A percentile compares a stretch with the other conserved stretches of the same genome.
Evolutionary conservation across 495 filamentous ascomycete genomes (phyloP).

Genomic region (Aspergillus campestris): DNA sequence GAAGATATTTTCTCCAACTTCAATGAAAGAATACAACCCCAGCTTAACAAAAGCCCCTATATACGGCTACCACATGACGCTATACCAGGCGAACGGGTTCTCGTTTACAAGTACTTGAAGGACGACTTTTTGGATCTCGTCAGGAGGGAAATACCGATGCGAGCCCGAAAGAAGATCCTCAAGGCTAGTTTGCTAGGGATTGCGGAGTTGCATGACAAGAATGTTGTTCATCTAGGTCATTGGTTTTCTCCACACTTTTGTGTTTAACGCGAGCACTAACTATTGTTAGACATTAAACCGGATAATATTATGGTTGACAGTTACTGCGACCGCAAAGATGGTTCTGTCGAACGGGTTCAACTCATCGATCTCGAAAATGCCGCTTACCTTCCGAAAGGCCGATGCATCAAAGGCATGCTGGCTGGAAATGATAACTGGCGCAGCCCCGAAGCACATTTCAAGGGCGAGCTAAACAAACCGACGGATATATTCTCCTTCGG

Average conservation of each 20-base stretch:
- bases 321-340: constrained; percentile 13
- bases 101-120: constrained; percentile 35
- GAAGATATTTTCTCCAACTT: constrained; percentile 15
- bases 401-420: constrained; percentile 22
- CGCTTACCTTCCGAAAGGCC: constrained; percentile 26
- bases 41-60: constrained; percentile 25
- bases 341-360: constrained; percentile 26
- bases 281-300: constrained; percentile 19
- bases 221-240: constrained; percentile 37
- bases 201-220: constrained; percentile 34
- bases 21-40: constrained; percentile 20
- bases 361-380: constrained; percentile 37
- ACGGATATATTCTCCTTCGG: constrained; percentile 30
- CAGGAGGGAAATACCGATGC: constrained; percentile 24
- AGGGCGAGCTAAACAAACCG: constrained; percentile 23
- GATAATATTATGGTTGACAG: constrained; percentile 22
- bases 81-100: constrained; percentile 32
- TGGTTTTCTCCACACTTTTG: not conserved
- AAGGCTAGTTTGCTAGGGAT: constrained; percentile 33
- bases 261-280: constrained; percentile 8
- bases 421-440: constrained; percentile 30
- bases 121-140: constrained; percentile 34
- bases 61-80: constrained; percentile 27
- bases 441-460: constrained; percentile 28
- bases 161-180: constrained; percentile 33